Evolutionary conservation across 805 yeast genomes (phyloP).

Genomic region (Saccharomycopsis vini): DNA sequence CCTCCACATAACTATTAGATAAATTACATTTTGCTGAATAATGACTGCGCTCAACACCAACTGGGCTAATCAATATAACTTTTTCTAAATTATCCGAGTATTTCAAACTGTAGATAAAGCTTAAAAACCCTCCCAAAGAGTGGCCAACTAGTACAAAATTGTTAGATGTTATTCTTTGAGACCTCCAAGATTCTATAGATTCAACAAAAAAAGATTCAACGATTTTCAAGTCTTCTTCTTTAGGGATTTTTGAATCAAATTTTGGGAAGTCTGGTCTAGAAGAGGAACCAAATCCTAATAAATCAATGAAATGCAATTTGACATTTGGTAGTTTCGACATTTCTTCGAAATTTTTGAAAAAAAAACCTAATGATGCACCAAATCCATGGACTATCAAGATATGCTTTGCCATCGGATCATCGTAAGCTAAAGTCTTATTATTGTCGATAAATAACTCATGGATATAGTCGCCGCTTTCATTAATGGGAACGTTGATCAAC

Average conservation of each 20-base stretch:
- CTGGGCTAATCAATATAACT: slow-evolving; percentile 57
- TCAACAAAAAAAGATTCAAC: slow-evolving; percentile 31
- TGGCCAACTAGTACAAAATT: slow-evolving; percentile 56
- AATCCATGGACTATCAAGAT: slow-evolving; percentile 76
- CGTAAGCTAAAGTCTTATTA: slow-evolving; percentile 11
- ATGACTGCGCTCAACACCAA: slow-evolving; percentile 58
- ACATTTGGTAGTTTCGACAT: slow-evolving; percentile 43
- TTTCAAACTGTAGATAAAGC: slow-evolving; percentile 47
- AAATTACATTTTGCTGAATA: slow-evolving; percentile 16
- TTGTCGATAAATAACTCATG: slow-evolving; percentile 66
- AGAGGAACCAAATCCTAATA: slow-evolving; percentile 55
- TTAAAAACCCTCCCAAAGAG: slow-evolving; percentile 64
- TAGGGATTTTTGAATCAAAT: slow-evolving; percentile 17
- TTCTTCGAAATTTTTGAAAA: slow-evolving; percentile 52
- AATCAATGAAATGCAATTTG: slow-evolving; percentile 50
- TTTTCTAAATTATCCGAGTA: slow-evolving; percentile 44
- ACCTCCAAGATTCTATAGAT: slow-evolving; percentile 55
- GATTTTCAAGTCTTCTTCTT: slow-evolving; percentile 24
- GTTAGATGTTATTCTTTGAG: slow-evolving; percentile 31
- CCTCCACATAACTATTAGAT: background rate
- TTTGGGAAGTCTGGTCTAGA: slow-evolving; percentile 38
- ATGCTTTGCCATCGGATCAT: slow-evolving; percentile 30
- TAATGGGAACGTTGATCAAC: slow-evolving; percentile 47
- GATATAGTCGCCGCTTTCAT: slow-evolving; percentile 40
- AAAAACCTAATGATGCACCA: slow-evolving; percentile 77